Evolutionary conservation across 306 rosid genomes (phyloP).

Genomic region (Canavalia ensiformis): DNA sequence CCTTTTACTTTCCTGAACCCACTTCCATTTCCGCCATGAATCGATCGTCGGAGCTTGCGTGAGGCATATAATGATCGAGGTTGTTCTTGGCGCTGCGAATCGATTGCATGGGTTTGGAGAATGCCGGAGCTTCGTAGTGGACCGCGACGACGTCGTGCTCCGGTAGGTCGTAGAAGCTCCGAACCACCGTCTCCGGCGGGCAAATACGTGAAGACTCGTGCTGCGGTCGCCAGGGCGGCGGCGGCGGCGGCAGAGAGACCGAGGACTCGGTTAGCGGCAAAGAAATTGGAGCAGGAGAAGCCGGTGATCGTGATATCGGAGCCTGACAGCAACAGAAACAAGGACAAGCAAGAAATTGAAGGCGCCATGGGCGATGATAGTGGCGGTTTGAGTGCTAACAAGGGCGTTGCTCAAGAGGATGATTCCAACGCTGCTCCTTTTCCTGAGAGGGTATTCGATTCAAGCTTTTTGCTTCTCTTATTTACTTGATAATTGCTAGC

Average conservation of each 20-base stretch:
- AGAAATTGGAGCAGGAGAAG: constrained; percentile 50
- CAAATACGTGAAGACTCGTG: constrained; percentile 78
- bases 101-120: constrained; percentile 86
- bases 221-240: constrained; percentile 72
- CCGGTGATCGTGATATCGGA: constrained; percentile 70
- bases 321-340: constrained; percentile 52
- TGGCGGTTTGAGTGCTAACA: constrained; percentile 91
- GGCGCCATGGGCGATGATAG: constrained; percentile 82
- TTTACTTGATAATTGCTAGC: no score
- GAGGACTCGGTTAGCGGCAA: constrained; percentile 64
- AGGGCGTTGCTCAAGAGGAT: constrained; percentile 80
- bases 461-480: neutral
- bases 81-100: constrained; percentile 46
- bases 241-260: constrained; percentile 62
- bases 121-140: constrained; percentile 94
- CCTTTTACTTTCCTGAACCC: neutral
- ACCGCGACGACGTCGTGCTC: constrained; percentile 81
- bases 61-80: constrained; percentile 72
- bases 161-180: constrained; percentile 61
- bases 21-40: constrained; percentile 54
- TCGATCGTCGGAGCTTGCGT: constrained; percentile 37
- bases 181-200: constrained; percentile 58
- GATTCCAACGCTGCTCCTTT: constrained; percentile 87
- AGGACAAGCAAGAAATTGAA: constrained; percentile 46
- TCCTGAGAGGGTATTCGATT: constrained; percentile 76